A percentile compares a stretch with the other conserved stretches of the same genome.
These are phyloP conservation scores for Escovopsis weberi DNA, from an alignment of 2,329 filamentous ascomycete species.

Conservation along the genomic window DNA sequence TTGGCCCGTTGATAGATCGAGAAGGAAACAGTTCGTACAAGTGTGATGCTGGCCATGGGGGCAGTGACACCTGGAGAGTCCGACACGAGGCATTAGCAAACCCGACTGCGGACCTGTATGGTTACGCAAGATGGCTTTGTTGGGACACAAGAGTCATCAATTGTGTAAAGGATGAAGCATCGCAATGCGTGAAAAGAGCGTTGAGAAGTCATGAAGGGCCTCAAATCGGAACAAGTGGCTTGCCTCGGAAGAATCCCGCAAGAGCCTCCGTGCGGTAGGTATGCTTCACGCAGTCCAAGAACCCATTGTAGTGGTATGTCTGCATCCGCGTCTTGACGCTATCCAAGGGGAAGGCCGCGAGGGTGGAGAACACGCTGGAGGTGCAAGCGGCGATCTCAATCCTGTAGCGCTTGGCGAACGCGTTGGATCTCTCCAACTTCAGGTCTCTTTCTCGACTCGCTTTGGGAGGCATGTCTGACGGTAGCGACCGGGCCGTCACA, in stretches of 20 bases:
- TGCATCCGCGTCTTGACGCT: conserved; percentile 87
- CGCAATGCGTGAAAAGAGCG: not conserved
- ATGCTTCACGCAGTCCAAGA: conserved; percentile 57
- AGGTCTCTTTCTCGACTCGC: conserved; percentile 10
- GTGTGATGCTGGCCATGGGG: conserved; percentile 64
- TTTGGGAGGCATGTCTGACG: conserved; percentile 16
- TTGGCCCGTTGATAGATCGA: conserved; percentile 69
- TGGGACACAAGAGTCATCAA: not conserved
- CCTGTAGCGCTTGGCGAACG: conserved; percentile 57
- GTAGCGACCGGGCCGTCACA: conserved; percentile 20
- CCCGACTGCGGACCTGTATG: no score
- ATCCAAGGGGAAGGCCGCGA: conserved; percentile 72
- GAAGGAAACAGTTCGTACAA: conserved; percentile 65
- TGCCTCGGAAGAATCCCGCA: conserved; percentile 70
- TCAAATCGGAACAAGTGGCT: conserved; percentile 6
- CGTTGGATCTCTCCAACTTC: conserved; percentile 18
- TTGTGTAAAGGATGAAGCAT: no score
- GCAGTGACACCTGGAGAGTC: conserved; percentile 51
- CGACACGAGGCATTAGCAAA: not conserved
- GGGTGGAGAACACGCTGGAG: conserved; percentile 64
- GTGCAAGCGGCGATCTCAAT: conserved; percentile 68
- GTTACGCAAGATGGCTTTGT: not conserved
- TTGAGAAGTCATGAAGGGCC: not conserved
- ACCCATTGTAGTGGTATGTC: conserved; percentile 65
- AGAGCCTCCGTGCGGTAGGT: conserved; percentile 63